These are phyloP conservation scores for Bruguiera hainesii DNA, from an alignment of 441 rosid genomes.

Conservation along the genomic window DNA sequence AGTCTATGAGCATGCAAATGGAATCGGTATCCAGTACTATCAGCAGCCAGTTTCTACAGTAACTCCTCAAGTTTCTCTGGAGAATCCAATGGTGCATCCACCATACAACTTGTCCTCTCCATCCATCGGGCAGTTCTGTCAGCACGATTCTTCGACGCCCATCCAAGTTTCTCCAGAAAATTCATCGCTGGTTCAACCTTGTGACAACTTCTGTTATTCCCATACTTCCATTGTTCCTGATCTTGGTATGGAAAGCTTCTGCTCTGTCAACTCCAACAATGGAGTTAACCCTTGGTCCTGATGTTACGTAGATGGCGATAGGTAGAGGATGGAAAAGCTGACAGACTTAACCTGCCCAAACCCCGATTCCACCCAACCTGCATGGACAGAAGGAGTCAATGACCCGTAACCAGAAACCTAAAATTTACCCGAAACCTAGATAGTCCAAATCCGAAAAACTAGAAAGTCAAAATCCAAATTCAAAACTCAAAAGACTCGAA, in stretches of 20 bases:
- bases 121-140: not conserved
- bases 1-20: slow-evolving; percentile 1
- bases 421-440: no score
- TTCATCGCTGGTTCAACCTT: not conserved
- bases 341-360: no score
- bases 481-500: no score
- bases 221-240: not conserved
- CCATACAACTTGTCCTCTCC: not conserved
- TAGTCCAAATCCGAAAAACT: no score
- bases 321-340: no score
- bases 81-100: not conserved
- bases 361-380: no score
- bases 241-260: not conserved
- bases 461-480: no score
- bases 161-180: not conserved
- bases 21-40: not conserved
- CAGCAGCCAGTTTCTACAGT: not conserved
- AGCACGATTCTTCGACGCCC: not conserved
- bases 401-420: no score
- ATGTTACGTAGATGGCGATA: not conserved
- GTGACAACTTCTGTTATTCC: slow-evolving; percentile 4
- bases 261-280: not conserved
- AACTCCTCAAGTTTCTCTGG: not conserved
- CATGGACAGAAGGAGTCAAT: no score
- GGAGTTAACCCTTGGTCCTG: slow-evolving; percentile 4